phyloP scores from a whole-genome alignment of 208 protist genomes.

The Naegleria gruberi region DNA sequence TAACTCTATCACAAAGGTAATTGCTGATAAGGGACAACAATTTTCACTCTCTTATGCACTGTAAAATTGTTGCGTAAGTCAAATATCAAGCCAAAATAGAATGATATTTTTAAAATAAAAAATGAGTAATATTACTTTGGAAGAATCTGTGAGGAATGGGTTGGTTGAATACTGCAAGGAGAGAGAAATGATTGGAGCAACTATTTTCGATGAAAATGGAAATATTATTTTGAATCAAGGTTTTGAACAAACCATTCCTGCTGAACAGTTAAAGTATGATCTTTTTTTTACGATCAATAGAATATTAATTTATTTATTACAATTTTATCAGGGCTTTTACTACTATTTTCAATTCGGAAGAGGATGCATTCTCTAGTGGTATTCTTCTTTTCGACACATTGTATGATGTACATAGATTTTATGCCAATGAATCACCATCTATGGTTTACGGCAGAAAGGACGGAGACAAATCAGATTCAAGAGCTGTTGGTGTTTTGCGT shows the following conservation, averaged over 20 bases:
- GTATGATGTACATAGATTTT: conserved; percentile 1
- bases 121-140: neutral
- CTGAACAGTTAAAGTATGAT: neutral
- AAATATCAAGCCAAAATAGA: too few relatives aligned
- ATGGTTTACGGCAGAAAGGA: neutral
- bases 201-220: neutral
- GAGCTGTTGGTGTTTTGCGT: neutral
- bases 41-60: too few relatives aligned
- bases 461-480: neutral
- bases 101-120: too few relatives aligned
- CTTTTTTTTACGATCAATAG: too few relatives aligned
- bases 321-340: neutral
- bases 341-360: neutral
- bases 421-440: neutral
- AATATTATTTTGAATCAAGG: neutral
- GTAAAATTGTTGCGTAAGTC: too few relatives aligned
- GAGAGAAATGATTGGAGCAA: neutral
- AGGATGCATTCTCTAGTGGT: neutral
- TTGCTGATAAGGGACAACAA: too few relatives aligned
- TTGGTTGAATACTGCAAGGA: neutral
- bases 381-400: neutral
- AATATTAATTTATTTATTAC: neutral
- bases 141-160: neutral
- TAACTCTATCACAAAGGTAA: too few relatives aligned
- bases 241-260: neutral